Base-by-base conservation (phyloP, 805 yeast genomes). In the Grigorovia transvaalensis region DNA sequence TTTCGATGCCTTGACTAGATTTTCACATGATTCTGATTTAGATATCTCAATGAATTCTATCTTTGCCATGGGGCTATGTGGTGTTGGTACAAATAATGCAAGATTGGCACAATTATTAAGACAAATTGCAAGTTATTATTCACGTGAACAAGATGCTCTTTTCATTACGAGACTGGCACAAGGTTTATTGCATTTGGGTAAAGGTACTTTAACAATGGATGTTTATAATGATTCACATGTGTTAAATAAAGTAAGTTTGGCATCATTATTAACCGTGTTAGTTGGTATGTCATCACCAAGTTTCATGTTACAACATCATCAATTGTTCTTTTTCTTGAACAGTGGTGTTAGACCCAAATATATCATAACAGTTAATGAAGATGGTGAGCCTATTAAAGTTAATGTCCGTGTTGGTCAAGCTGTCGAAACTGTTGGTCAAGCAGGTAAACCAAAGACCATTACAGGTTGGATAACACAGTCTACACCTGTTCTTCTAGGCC, bases 401-500 rank as follows among this genome's bases (percentile, higher is more conserved):
- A 91, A 88, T 59, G 99, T 93, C 9, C 80, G 99, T 65, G 98
- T 93, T 33, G 99, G 99, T 56, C 97, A 91, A 72, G 98, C 99
- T 7, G 98, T 93, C 30, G 99, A 93, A 67, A 88, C 90, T 43
- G 98, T 93, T 56, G 99, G 99, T 38, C 98, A 91, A 69, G 99
- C 98, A 0, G 99, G 99, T 73, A 88, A 88, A 61, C 99, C 99
- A 48, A 93, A 93, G 75, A 90, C 97, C 12, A 93, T 93, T 47
- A 93, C 99, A 4, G 99, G 99, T 41, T 93, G 99, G 99, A 98
- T 93, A 19, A 93, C 99, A 1, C 99, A 93, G 64, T 86, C 93
- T 5, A 93, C 99, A 0, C 99, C 99, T 0, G 99, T 93, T 19
- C 74, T 93, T 60, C 75, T 93, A 52, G 90, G 93, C 44, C 82